Evolutionary conservation across 179 eudicot species (phyloP), one percentile per base, ranked within the genome.

Genomic region (Pouteria campechiana): DNA sequence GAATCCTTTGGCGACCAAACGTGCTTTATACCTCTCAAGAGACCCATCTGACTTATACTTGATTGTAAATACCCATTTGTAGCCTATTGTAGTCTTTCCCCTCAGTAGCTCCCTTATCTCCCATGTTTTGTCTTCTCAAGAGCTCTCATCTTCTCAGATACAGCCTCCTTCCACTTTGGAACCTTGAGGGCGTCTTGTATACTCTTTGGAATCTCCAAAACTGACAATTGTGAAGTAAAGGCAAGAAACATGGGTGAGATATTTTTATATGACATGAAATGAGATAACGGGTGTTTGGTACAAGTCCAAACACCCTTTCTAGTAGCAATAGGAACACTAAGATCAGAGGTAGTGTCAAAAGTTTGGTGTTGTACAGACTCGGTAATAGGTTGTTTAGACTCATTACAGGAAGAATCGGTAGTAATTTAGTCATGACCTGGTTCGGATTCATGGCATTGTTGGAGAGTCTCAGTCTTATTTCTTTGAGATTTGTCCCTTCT

Each of bases 1-100:
- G 13, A 41, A 34, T 3, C 54, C 37, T 13, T 50, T 50, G 17
- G 45, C 55, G 1, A 50, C 55, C 3, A 50, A 20, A 7, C 46
- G 4, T 1, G 55, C 45, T 27, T 50, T 38, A 18, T n/a, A 50
- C 5, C 18, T 38, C 9, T 50, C 37, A 2, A 50, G 13, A 27
- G 17, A 6, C 2, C 41, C 41, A 37, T 37, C 3, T 37, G 41
- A 1, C 23, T 18, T 18, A 24, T 37, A 18, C 10, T 37, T 37
- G 6, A 37, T 24, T 6, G 7, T 37, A 24, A 37, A 37, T 6
- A 37, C 17, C 17, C 3, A 35, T 12, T 35, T 12, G n/a, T n/a
- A n/a, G n/a, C n/a, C n/a, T n/a, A n/a, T n/a, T n/a, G n/a, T n/a
- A n/a, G n/a, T n/a, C n/a, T 35, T 35, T 2, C 39, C 39, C 3